These are phyloP conservation scores for Hibiscus mutabilis DNA, from an alignment of 345 rosid species.

Conservation along the genomic window DNA sequence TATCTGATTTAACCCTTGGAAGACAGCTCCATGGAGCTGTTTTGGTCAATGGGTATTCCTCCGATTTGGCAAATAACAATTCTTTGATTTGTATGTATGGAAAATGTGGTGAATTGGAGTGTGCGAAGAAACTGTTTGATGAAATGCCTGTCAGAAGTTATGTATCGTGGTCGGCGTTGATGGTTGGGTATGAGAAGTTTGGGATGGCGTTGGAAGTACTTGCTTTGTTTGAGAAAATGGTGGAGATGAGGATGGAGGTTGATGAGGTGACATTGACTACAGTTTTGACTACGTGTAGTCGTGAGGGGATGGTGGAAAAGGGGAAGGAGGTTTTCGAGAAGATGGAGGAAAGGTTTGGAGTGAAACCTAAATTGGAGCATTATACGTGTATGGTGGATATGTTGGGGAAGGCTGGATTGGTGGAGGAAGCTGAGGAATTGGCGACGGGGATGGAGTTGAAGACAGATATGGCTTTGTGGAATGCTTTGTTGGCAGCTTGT, in stretches of 20 bases:
- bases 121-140: slow-evolving; percentile 29
- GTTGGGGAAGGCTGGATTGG: slow-evolving; percentile 29
- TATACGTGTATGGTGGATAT: slow-evolving; percentile 34
- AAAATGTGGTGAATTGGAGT: slow-evolving; percentile 23
- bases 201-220: slow-evolving; percentile 16
- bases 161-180: slow-evolving; percentile 29
- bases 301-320: slow-evolving; percentile 28
- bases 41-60: slow-evolving; percentile 21
- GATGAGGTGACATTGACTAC: slow-evolving; percentile 25
- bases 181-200: slow-evolving; percentile 16
- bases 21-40: slow-evolving; percentile 24
- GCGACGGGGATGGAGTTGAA: slow-evolving; percentile 22
- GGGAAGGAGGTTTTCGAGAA: slow-evolving; percentile 22
- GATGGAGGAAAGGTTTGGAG: slow-evolving; percentile 27
- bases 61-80: slow-evolving; percentile 24
- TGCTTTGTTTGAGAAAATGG: slow-evolving; percentile 29
- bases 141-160: slow-evolving; percentile 24
- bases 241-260: slow-evolving; percentile 12
- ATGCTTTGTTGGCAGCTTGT: background rate
- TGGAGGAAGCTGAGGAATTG: slow-evolving; percentile 31
- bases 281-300: slow-evolving; percentile 28
- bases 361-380: slow-evolving; percentile 29
- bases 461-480: slow-evolving; percentile 20
- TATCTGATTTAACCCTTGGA: slow-evolving; percentile 17
- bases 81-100: slow-evolving; percentile 19